Percentiles rank a stretch among this genome's conserved stretches.
phyloP scores from a whole-genome alignment of 352 stramenopile species.

The Phytophthora hybrid region DNA sequence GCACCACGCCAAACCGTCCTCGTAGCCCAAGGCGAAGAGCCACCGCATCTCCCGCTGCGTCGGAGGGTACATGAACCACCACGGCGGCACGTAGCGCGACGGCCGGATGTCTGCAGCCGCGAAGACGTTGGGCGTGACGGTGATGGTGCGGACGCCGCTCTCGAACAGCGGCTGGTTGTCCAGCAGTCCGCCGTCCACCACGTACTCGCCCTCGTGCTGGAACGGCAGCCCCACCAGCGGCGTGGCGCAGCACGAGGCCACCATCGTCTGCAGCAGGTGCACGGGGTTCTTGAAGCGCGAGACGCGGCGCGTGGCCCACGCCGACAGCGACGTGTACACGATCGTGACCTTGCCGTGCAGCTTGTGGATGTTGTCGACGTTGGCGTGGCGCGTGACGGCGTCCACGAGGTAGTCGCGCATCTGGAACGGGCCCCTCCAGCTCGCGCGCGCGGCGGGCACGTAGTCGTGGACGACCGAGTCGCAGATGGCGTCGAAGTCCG shows the following conservation, averaged over 20 bases:
- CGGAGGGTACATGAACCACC: slow-evolving; percentile 71
- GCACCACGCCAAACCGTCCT: slow-evolving; percentile 51
- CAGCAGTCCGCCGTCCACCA: slow-evolving; percentile 66
- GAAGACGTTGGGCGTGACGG: slow-evolving; percentile 43
- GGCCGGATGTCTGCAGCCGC: slow-evolving; percentile 65
- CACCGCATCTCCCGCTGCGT: slow-evolving; percentile 58
- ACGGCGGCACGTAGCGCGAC: slow-evolving; percentile 65
- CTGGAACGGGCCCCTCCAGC: slow-evolving; percentile 44
- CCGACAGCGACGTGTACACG: slow-evolving; percentile 66
- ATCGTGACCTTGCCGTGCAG: slow-evolving; percentile 45
- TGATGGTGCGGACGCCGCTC: slow-evolving; percentile 40
- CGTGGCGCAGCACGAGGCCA: slow-evolving; percentile 64
- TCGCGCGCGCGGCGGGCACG: slow-evolving; percentile 42
- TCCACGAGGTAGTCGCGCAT: slow-evolving; percentile 65
- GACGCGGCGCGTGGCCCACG: slow-evolving; percentile 43
- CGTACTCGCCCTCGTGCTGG: slow-evolving; percentile 57
- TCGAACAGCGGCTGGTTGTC: slow-evolving; percentile 63
- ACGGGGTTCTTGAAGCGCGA: slow-evolving; percentile 52
- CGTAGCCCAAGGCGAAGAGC: slow-evolving; percentile 64
- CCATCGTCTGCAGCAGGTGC: slow-evolving; percentile 51
- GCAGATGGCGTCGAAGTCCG: slow-evolving; percentile 58
- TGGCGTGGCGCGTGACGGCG: slow-evolving; percentile 40
- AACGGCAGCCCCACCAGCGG: slow-evolving; percentile 65
- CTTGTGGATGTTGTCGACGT: slow-evolving; percentile 41
- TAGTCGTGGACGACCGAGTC: slow-evolving; percentile 53